These are phyloP conservation scores for Aspergillus brasiliensis DNA, from an alignment of 2,329 filamentous ascomycete species.

Conservation along the genomic window DNA sequence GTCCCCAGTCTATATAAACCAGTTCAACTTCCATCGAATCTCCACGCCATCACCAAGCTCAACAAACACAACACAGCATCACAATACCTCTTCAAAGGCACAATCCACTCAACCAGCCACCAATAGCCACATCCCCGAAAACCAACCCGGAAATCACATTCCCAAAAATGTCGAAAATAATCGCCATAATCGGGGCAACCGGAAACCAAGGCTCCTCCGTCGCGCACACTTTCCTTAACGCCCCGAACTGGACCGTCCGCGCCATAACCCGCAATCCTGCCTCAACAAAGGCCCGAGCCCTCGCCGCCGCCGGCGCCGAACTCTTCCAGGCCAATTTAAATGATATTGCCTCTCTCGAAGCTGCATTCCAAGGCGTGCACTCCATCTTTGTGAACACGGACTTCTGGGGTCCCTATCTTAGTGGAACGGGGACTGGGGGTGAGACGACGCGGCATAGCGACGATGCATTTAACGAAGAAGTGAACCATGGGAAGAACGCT, in stretches of 20 bases:
- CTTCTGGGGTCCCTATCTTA: conserved; percentile 57
- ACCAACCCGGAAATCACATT: no score
- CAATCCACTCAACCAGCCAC: no score
- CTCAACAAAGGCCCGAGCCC: conserved; percentile 22
- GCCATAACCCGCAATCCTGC: conserved; percentile 48
- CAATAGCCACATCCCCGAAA: no score
- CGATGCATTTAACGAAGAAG: conserved; percentile 52
- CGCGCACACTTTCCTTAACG: conserved; percentile 27
- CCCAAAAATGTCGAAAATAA: no score
- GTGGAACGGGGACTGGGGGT: no score
- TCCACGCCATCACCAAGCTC: no score
- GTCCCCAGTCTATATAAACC: no score
- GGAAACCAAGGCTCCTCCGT: conserved; percentile 38
- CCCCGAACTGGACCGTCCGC: conserved; percentile 41
- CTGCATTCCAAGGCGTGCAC: conserved; percentile 46
- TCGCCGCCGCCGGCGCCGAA: conserved; percentile 24
- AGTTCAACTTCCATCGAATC: no score
- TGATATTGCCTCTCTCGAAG: conserved; percentile 39
- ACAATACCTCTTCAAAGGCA: no score
- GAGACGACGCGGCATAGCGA: not conserved
- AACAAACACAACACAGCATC: no score
- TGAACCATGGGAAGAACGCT: conserved; percentile 57
- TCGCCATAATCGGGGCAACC: conserved; percentile 41
- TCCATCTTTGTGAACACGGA: conserved; percentile 50
- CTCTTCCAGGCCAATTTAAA: conserved; percentile 41